A percentile compares a stretch with the other conserved stretches of the same genome.
phyloP scores from a whole-genome alignment of 768 basidiomycete genomes.

The Podaxis sp. region DNA sequence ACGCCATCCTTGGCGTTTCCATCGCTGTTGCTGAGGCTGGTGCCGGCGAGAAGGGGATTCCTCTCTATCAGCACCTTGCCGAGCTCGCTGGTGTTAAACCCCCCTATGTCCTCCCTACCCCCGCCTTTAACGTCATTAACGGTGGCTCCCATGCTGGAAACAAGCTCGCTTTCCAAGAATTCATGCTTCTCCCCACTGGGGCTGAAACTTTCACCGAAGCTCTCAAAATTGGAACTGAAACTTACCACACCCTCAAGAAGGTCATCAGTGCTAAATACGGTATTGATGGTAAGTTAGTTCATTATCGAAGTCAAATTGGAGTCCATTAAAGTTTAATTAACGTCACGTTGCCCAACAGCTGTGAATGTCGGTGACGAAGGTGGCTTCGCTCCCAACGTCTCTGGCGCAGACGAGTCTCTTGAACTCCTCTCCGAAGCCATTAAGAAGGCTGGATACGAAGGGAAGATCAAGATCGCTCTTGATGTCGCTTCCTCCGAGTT shows the following conservation, averaged over 20 bases:
- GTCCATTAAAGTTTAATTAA: constrained; percentile 1
- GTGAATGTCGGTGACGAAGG: constrained; percentile 99
- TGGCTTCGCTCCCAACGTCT: constrained; percentile 98
- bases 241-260: constrained; percentile 97
- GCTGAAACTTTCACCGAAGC: constrained; percentile 92
- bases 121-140: constrained; percentile 99
- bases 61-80: constrained; percentile 95
- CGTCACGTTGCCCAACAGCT: constrained; percentile 47
- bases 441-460: constrained; percentile 97
- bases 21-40: constrained; percentile 94
- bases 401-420: constrained; percentile 95
- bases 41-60: constrained; percentile 92
- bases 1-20: constrained; percentile 98
- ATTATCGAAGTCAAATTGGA: background rate
- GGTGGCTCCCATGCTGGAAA: constrained; percentile 99
- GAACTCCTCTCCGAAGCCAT: constrained; percentile 96
- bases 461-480: constrained; percentile 97
- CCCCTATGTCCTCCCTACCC: constrained; percentile 89
- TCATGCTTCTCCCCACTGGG: constrained; percentile 98
- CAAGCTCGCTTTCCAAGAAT: constrained; percentile 99
- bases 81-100: constrained; percentile 94
- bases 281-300: constrained; percentile 74
- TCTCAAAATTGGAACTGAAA: constrained; percentile 98
- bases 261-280: constrained; percentile 99
- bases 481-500: constrained; percentile 99